These are phyloP conservation scores for Meredithiella fracta DNA, from an alignment of 2,329 filamentous ascomycete genomes.

Conservation along the genomic window DNA sequence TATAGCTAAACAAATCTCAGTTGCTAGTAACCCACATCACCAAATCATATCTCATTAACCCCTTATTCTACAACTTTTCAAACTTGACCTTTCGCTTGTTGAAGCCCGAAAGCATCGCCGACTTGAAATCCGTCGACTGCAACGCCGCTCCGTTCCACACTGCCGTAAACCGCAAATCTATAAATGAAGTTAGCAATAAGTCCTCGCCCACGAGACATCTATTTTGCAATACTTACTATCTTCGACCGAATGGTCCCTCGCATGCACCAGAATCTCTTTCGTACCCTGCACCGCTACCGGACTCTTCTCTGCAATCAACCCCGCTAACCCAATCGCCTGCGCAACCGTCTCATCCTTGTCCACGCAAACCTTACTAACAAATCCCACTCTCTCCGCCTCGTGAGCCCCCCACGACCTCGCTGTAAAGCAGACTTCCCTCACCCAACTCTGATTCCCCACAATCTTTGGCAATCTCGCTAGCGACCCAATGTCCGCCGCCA, in stretches of 20 bases:
- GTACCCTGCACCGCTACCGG: slow-evolving; percentile 77
- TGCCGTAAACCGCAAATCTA: slow-evolving; percentile 62
- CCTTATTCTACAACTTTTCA: slow-evolving; percentile 52
- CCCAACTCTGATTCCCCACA: slow-evolving; percentile 55
- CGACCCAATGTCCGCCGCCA: slow-evolving; percentile 67
- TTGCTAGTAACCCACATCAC: neutral
- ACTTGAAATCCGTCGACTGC: slow-evolving; percentile 62
- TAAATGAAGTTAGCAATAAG: neutral
- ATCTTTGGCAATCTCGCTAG: slow-evolving; percentile 56
- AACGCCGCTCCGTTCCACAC: slow-evolving; percentile 77
- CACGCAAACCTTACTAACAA: slow-evolving; percentile 49
- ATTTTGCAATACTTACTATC: slow-evolving; percentile 49
- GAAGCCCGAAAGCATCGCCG: slow-evolving; percentile 59
- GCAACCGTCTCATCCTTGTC: slow-evolving; percentile 46
- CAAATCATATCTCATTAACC: neutral
- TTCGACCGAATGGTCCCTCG: slow-evolving; percentile 57
- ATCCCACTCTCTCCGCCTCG: slow-evolving; percentile 54
- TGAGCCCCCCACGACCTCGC: slow-evolving; percentile 52
- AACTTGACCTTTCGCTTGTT: slow-evolving; percentile 68
- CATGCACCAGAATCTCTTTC: slow-evolving; percentile 73
- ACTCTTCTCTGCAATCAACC: slow-evolving; percentile 58
- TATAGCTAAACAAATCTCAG: too few species aligned
- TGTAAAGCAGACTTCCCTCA: slow-evolving; percentile 61
- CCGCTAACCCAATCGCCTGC: slow-evolving; percentile 46
- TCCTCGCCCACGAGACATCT: neutral